phyloP scores from a whole-genome alignment of 257 asterid genomes.

The Ilex asprella region DNA sequence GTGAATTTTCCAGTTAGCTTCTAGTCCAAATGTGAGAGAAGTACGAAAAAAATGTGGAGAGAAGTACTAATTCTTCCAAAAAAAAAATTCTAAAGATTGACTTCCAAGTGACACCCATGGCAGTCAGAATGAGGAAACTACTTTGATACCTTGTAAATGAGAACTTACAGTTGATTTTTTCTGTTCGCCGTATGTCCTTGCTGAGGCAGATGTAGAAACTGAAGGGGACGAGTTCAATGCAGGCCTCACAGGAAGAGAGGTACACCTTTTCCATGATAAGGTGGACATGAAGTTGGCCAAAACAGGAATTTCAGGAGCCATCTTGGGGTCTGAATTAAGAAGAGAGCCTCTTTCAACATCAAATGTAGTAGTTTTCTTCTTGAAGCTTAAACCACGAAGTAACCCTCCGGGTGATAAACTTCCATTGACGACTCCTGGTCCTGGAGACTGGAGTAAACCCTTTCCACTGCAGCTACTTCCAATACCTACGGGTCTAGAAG shows the following conservation, averaged over 20 bases:
- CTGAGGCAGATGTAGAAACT: conserved; percentile 36
- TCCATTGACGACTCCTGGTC: conserved; percentile 25
- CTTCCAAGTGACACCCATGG: conserved; percentile 2
- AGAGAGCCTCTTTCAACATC: conserved; percentile 69
- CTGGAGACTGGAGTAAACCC: conserved; percentile 29
- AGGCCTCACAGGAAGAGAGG: conserved; percentile 78
- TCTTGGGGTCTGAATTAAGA: conserved; percentile 44
- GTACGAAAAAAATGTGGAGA: too few species aligned
- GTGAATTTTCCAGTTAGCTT: too few species aligned
- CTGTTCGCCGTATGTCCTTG: conserved; percentile 46
- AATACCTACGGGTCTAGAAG: conserved; percentile 43
- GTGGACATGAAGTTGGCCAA: conserved; percentile 27
- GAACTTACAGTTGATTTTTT: conserved; percentile 47
- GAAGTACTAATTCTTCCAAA: conserved; percentile 2
- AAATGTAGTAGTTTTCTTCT: conserved; percentile 26
- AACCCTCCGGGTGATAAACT: conserved; percentile 45
- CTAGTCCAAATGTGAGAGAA: too few species aligned
- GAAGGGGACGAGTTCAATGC: conserved; percentile 54
- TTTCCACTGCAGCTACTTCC: conserved; percentile 39
- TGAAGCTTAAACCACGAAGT: conserved; percentile 66
- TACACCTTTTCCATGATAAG: conserved; percentile 48
- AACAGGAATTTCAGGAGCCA: conserved; percentile 46
- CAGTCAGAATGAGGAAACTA: conserved; percentile 4
- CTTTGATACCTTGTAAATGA: not conserved
- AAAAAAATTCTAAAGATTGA: conserved; percentile 4